Conservation (phyloP, 345 rosid genomes). For the Gossypium herbaceum region DNA sequence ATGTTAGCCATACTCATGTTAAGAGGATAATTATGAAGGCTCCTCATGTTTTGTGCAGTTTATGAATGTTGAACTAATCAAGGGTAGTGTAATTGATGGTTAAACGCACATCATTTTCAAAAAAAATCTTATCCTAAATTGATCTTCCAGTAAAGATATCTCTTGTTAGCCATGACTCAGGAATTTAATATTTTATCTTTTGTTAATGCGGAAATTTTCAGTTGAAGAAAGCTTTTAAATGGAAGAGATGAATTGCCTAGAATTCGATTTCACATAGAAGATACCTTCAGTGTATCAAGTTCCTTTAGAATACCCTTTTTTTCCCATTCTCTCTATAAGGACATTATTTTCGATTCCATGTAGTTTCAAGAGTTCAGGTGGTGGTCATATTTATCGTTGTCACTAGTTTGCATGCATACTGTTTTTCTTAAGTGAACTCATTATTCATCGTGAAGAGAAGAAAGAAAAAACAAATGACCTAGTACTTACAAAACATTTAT, state of each 20-base stretch:
- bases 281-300: background rate
- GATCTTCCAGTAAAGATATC: background rate
- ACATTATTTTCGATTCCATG: background rate
- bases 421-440: background rate
- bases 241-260: background rate
- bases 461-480: background rate
- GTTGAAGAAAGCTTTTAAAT: background rate
- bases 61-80: background rate
- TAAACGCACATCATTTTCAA: background rate
- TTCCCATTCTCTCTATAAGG: background rate
- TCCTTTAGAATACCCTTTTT: background rate
- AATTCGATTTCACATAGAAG: background rate
- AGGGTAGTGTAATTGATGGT: background rate
- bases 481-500: background rate
- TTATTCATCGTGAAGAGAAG: background rate
- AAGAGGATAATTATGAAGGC: background rate
- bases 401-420: background rate
- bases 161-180: background rate
- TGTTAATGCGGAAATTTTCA: background rate
- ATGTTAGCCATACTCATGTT: background rate
- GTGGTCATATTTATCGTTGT: background rate
- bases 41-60: background rate
- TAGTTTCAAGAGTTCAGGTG: background rate
- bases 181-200: background rate
- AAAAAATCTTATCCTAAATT: background rate